Conservation (phyloP, 345 rosid species). For the Sonneratia caseolaris region DNA sequence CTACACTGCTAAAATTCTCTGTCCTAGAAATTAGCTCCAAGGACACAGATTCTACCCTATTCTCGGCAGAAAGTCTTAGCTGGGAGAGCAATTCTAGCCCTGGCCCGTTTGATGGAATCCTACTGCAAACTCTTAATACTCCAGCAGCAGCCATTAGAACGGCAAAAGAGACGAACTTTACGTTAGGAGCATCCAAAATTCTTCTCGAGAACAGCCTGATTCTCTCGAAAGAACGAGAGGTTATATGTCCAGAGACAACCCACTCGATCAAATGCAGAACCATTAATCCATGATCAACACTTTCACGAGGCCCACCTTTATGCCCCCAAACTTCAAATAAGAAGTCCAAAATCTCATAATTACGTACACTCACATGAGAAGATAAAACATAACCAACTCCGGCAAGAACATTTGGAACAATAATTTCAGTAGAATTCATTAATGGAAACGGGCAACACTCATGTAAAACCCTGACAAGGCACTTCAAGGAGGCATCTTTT, state of each 20-base stretch:
- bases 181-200: slow-evolving; percentile 34
- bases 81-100: slow-evolving; percentile 31
- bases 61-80: slow-evolving; percentile 52
- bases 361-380: slow-evolving; percentile 39
- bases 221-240: slow-evolving; percentile 31
- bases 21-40: slow-evolving; percentile 31
- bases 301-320: slow-evolving; percentile 40
- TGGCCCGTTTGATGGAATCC: slow-evolving; percentile 27
- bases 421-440: slow-evolving; percentile 21
- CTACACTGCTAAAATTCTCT: slow-evolving; percentile 16
- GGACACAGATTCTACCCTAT: slow-evolving; percentile 34
- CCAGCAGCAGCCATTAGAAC: slow-evolving; percentile 72
- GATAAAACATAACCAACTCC: slow-evolving; percentile 74
- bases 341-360: slow-evolving; percentile 37
- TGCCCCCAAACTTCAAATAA: slow-evolving; percentile 55
- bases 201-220: slow-evolving; percentile 29
- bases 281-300: slow-evolving; percentile 56
- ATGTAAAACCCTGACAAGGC: slow-evolving; percentile 52
- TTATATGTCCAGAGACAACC: slow-evolving; percentile 55
- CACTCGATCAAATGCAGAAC: slow-evolving; percentile 80
- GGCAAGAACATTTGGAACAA: slow-evolving; percentile 55
- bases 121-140: slow-evolving; percentile 50
- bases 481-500: slow-evolving; percentile 45
- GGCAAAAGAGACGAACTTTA: slow-evolving; percentile 35
- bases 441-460: slow-evolving; percentile 26